Evolutionary conservation across 1,284 basidiomycete genomes (phyloP), one percentile per base, ranked within the genome.

Genomic region (Wolfiporia cocos): DNA sequence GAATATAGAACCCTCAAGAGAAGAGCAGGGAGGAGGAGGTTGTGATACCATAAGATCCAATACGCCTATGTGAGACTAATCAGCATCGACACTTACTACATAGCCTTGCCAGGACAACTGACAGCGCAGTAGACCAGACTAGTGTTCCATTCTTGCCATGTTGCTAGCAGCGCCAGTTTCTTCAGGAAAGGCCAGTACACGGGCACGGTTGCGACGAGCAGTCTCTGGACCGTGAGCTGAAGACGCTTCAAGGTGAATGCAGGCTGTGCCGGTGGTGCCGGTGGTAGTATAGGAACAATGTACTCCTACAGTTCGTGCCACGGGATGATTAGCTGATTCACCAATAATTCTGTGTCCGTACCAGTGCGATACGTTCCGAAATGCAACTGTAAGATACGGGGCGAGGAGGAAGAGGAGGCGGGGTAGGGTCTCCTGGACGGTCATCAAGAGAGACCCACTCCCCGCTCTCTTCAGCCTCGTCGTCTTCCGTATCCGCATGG

Each of bases 1-100:
- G 68, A 52, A 48, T 70, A 73, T 17, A 76, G 51, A 5, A 80
- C 57, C 21, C 69, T 66, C 31, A 73, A 55, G 38, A 78, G 48
- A 26, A 80, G 52, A 4, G 70, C 66, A 14, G 81, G 71, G 11
- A 76, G 59, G 4, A 85, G 63, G 14, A 80, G 52, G 49, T 81
- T 68, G 41, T 73, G 53, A 53, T 73, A 74, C 82, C 82, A 85
- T 15, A 82, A 54, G 19, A 70, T 54, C 82, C 82, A 85, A 48
- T 73, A 85, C 2, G 67, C 46, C 81, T 83, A 45, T 1, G 15
- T 23, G 22, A 30, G 11, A 23, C 3, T 23, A 31, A 40, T 49
- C 15, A 57, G 45, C 41, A 39, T 32, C 28, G 14, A n/a, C 14
- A 38, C 28, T 32, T 22, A 35, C 33, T 29, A 17, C 6, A 37